phyloP scores from a whole-genome alignment of 768 basidiomycete species.

The Tylopilus subfusipes region DNA sequence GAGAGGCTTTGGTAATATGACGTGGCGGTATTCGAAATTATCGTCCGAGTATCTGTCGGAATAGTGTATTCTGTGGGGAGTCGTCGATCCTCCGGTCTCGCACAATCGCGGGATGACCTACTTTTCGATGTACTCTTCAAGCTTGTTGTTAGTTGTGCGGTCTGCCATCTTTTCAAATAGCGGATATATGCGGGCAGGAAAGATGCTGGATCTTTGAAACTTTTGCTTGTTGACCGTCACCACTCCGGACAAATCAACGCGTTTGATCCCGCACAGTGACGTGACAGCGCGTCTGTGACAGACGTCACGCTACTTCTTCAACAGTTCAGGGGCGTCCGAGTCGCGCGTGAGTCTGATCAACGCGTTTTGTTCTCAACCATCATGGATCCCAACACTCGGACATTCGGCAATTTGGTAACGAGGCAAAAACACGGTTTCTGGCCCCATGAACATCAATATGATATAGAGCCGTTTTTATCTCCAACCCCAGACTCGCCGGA shows the following conservation, averaged over 20 bases:
- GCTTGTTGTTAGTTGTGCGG: slow-evolving; percentile 44
- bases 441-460: background rate
- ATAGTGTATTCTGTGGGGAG: slow-evolving; percentile 68
- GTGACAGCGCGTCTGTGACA: slow-evolving; percentile 29
- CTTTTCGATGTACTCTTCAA: slow-evolving; percentile 82
- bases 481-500: slow-evolving; percentile 6
- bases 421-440: background rate
- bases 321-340: background rate
- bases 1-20: slow-evolving; percentile 92
- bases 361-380: slow-evolving; percentile 8
- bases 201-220: background rate
- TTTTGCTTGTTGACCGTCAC: background rate
- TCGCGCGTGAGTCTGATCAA: background rate
- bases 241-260: background rate
- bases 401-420: background rate
- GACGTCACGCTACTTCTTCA: slow-evolving; percentile 19
- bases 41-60: slow-evolving; percentile 93
- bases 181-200: slow-evolving; percentile 12
- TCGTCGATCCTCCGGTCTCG: slow-evolving; percentile 16
- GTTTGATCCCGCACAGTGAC: slow-evolving; percentile 11
- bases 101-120: slow-evolving; percentile 30
- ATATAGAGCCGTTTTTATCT: slow-evolving; percentile 3
- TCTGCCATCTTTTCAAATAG: slow-evolving; percentile 22
- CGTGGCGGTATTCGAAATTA: slow-evolving; percentile 92
- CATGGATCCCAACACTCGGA: slow-evolving; percentile 15